phyloP scores from a whole-genome alignment of 805 yeast genomes.

The Phaffomyces thermotolerans region DNA sequence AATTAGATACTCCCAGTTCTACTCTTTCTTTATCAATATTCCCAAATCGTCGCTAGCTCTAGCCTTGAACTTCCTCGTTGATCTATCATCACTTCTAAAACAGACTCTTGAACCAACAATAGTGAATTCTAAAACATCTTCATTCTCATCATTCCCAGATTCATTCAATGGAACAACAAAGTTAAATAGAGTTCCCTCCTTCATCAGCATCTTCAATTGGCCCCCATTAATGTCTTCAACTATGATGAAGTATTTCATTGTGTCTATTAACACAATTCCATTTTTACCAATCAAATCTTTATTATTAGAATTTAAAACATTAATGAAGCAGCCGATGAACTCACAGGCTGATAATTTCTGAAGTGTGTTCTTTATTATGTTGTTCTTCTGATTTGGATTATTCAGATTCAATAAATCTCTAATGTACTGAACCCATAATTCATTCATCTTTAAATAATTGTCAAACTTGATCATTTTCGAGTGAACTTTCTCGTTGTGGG shows the following conservation, averaged over 20 bases:
- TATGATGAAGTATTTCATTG: constrained; percentile 63
- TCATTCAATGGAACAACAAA: constrained; percentile 35
- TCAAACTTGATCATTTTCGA: constrained; percentile 26
- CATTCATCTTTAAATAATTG: constrained; percentile 46
- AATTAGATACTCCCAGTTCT: too few species aligned
- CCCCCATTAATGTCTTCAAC: constrained; percentile 30
- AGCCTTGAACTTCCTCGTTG: constrained; percentile 78
- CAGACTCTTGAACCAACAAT: constrained; percentile 76
- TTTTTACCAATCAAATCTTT: constrained; percentile 47
- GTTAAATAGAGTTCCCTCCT: constrained; percentile 57
- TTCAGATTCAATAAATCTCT: constrained; percentile 37
- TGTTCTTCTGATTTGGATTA: constrained; percentile 10
- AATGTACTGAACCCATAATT: constrained; percentile 71
- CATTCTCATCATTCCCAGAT: constrained; percentile 16
- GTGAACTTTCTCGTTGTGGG: constrained; percentile 9
- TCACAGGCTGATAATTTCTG: constrained; percentile 69
- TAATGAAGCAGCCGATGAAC: constrained; percentile 65
- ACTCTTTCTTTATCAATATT: too few species aligned
- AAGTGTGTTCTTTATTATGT: constrained; percentile 27
- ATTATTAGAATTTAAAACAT: constrained; percentile 52
- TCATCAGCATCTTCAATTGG: constrained; percentile 50
- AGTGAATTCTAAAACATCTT: constrained; percentile 45
- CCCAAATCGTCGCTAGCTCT: constrained; percentile 54
- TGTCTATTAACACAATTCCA: constrained; percentile 83
- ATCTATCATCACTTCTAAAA: constrained; percentile 70